Evolutionary conservation across 208 protist species (phyloP).

Genomic region (Wallacemonas collosoma): DNA sequence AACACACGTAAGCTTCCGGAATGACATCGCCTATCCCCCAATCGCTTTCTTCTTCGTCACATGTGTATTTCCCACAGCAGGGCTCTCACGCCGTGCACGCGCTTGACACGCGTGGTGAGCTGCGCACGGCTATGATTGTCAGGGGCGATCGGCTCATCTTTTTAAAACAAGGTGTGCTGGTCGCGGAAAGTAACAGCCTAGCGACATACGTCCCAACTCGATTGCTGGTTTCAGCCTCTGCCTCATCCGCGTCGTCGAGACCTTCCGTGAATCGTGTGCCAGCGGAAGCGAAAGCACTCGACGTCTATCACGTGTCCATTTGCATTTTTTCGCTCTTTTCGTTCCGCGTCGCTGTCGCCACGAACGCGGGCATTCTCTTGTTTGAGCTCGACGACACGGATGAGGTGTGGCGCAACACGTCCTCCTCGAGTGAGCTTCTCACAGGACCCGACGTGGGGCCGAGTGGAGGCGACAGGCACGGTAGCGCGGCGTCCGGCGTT

Average conservation of each 20-base stretch:
- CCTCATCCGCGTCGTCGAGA: constrained; percentile 13
- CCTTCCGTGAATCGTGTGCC: background rate
- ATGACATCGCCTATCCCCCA: background rate
- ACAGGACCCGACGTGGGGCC: constrained; percentile 11
- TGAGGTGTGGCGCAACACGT: constrained; percentile 34
- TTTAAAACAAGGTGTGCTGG: constrained; percentile 45
- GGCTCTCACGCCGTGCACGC: constrained; percentile 61
- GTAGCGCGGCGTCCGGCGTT: background rate
- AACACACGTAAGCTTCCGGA: background rate
- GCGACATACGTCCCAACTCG: constrained; percentile 18
- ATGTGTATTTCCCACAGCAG: constrained; percentile 65
- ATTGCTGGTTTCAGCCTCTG: constrained; percentile 15
- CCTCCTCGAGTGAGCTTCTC: constrained; percentile 14
- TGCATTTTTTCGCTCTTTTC: constrained; percentile 44
- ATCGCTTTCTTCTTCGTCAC: constrained; percentile 16
- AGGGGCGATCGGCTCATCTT: constrained; percentile 56
- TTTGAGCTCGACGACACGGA: constrained; percentile 53
- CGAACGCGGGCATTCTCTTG: constrained; percentile 34
- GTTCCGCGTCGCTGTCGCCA: constrained; percentile 55
- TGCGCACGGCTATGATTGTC: constrained; percentile 72
- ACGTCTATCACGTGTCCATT: constrained; percentile 38
- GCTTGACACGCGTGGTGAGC: constrained; percentile 47
- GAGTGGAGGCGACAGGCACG: background rate
- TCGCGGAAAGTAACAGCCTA: constrained; percentile 41
- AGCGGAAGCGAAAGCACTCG: background rate